phyloP scores from a whole-genome alignment of 2,329 filamentous ascomycete genomes.

The Teratosphaeriaceae sp. region DNA sequence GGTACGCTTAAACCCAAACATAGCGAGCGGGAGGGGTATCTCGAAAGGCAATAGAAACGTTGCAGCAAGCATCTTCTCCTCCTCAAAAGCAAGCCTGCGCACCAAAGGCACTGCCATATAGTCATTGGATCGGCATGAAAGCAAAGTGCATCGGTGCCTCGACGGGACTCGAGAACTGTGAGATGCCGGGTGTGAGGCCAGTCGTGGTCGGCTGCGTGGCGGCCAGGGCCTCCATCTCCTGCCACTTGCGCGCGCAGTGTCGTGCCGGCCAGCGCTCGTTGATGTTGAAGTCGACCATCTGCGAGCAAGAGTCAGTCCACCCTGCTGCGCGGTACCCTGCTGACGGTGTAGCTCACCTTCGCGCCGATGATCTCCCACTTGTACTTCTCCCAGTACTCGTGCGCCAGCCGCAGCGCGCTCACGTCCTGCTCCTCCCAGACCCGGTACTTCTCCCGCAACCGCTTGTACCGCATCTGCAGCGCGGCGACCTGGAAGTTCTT shows the following conservation, averaged over 20 bases:
- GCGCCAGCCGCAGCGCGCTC: conserved; percentile 42
- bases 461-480: conserved; percentile 49
- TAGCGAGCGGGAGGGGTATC: conserved; percentile 21
- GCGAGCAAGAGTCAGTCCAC: conserved; percentile 1
- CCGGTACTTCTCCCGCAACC: conserved; percentile 44
- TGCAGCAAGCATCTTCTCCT: not conserved
- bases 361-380: conserved; percentile 49
- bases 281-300: conserved; percentile 48
- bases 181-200: conserved; percentile 17
- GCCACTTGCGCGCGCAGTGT: conserved; percentile 47
- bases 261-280: conserved; percentile 46
- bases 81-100: conserved; percentile 1
- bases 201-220: conserved; percentile 17
- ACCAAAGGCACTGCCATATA: conserved; percentile 12
- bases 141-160: conserved; percentile 22
- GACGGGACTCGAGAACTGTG: conserved; percentile 25
- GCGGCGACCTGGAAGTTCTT: conserved; percentile 46
- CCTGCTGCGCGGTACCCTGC: conserved; percentile 7
- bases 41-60: conserved; percentile 5
- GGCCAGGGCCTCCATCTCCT: conserved; percentile 33
- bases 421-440: conserved; percentile 47
- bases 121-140: conserved; percentile 25
- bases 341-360: conserved; percentile 35
- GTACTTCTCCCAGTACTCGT: conserved; percentile 47
- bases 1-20: not conserved